phyloP scores from a whole-genome alignment of 129 eudicot genomes.

The Escallonia rubra region DNA sequence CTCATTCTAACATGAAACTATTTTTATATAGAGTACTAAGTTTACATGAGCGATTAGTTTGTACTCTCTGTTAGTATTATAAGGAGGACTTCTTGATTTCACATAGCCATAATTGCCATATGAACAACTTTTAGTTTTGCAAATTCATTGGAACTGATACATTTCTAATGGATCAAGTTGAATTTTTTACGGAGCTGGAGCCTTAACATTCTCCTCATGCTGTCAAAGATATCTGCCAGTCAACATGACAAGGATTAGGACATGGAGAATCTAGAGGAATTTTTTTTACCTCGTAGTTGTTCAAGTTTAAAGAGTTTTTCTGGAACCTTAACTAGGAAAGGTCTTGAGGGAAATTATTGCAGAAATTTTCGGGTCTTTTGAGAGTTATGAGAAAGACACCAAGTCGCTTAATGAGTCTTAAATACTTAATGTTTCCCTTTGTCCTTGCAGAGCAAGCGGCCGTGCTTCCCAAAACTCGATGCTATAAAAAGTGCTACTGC shows the following conservation, averaged over 20 bases:
- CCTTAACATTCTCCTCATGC: conserved; percentile 3
- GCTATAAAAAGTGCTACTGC: conserved; percentile 95
- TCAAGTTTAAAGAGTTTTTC: too few species aligned
- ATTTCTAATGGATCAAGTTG: not conserved
- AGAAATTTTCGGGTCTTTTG: too few species aligned
- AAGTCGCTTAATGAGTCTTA: conserved; percentile 10
- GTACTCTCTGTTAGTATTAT: too few species aligned
- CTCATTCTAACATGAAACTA: not conserved
- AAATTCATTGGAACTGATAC: not conserved
- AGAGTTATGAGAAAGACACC: conserved; percentile 2
- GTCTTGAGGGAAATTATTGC: too few species aligned
- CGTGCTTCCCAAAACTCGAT: conserved; percentile 84
- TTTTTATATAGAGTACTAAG: not conserved
- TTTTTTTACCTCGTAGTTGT: too few species aligned
- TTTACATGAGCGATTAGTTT: not conserved
- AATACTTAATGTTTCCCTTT: conserved; percentile 7
- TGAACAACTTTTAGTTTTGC: too few species aligned
- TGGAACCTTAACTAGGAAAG: too few species aligned
- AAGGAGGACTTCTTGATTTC: not conserved
- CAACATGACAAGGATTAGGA: too few species aligned
- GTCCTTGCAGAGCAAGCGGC: conserved; percentile 64
- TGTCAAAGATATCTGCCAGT: not conserved
- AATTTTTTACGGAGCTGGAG: not conserved
- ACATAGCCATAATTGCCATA: conserved; percentile 1
- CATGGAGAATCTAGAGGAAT: too few species aligned